Percentiles rank a stretch among this genome's conserved stretches.
Conservation (phyloP, 306 rosid species). For the Quercus glauca region DNA sequence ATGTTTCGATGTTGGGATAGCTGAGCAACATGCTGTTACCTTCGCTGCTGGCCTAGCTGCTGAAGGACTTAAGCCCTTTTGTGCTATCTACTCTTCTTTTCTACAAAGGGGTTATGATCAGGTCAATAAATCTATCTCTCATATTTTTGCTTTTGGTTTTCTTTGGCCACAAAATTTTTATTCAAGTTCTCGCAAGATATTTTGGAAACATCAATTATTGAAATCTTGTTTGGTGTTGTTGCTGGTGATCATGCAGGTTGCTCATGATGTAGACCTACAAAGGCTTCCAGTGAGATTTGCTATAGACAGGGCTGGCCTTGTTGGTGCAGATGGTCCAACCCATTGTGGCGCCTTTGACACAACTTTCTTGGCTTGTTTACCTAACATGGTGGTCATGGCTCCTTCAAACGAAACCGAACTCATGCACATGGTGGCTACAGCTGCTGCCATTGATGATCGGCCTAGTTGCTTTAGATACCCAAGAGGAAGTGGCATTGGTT, state of each 20-base stretch:
- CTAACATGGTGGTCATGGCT: constrained; percentile 77
- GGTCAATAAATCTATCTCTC: constrained; percentile 24
- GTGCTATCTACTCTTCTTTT: constrained; percentile 69
- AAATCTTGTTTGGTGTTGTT: not conserved
- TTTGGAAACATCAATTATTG: not conserved
- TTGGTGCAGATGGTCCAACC: constrained; percentile 74
- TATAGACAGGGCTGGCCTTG: constrained; percentile 59
- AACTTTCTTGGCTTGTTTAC: constrained; percentile 68
- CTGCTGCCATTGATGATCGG: constrained; percentile 64
- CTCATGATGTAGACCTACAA: constrained; percentile 72
- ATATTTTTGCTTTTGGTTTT: not conserved
- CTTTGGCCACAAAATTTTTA: not conserved
- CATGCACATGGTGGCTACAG: constrained; percentile 68
- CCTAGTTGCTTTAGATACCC: constrained; percentile 72
- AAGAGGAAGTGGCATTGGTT: constrained; percentile 58
- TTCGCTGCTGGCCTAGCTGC: constrained; percentile 65
- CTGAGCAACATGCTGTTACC: constrained; percentile 70
- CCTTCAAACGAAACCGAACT: constrained; percentile 61
- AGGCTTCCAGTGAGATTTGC: constrained; percentile 67
- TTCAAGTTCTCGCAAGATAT: too few relatives aligned
- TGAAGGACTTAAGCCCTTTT: constrained; percentile 62
- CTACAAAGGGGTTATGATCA: constrained; percentile 68
- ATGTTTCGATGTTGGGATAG: constrained; percentile 70
- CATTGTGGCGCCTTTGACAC: constrained; percentile 77
- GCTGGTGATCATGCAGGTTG: constrained; percentile 32